Percentiles rank a stretch among this genome's conserved stretches.
Evolutionary conservation across 1,284 basidiomycete genomes (phyloP).

Genomic region (Trametes polyzona): DNA sequence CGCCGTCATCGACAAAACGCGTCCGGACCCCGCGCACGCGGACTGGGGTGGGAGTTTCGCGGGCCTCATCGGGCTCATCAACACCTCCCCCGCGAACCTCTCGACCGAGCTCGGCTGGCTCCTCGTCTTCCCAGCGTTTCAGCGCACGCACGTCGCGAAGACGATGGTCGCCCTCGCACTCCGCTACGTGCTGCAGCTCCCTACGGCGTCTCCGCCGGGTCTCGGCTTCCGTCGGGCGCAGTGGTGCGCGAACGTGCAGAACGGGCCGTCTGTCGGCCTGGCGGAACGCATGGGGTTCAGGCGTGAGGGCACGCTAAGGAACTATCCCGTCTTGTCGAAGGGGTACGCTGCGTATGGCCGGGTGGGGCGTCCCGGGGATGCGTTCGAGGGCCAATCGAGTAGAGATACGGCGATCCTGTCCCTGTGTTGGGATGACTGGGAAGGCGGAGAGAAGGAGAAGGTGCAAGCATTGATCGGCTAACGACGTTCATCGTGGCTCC

Average conservation of each 20-base stretch:
- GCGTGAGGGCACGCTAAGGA: constrained; percentile 56
- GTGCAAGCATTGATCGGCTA: constrained; percentile 30
- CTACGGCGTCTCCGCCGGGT: constrained; percentile 42
- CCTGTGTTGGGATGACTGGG: constrained; percentile 72
- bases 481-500: too few relatives aligned
- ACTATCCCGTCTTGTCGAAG: constrained; percentile 50
- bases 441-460: constrained; percentile 47
- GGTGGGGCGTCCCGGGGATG: constrained; percentile 42
- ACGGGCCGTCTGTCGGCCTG: constrained; percentile 52
- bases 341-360: constrained; percentile 9
- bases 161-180: constrained; percentile 66
- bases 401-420: constrained; percentile 53
- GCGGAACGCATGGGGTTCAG: constrained; percentile 68
- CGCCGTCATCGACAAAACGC: constrained; percentile 36
- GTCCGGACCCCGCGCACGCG: constrained; percentile 21
- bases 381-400: constrained; percentile 40
- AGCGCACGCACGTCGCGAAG: constrained; percentile 66
- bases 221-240: constrained; percentile 66
- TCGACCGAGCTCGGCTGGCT: constrained; percentile 56
- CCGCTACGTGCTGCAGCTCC: constrained; percentile 56
- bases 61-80: constrained; percentile 32
- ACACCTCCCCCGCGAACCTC: constrained; percentile 40
- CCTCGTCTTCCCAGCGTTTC: constrained; percentile 59
- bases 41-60: constrained; percentile 30
- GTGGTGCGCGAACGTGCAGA: constrained; percentile 64